phyloP scores from a whole-genome alignment of 345 rosid species.

The Acer campestre region DNA sequence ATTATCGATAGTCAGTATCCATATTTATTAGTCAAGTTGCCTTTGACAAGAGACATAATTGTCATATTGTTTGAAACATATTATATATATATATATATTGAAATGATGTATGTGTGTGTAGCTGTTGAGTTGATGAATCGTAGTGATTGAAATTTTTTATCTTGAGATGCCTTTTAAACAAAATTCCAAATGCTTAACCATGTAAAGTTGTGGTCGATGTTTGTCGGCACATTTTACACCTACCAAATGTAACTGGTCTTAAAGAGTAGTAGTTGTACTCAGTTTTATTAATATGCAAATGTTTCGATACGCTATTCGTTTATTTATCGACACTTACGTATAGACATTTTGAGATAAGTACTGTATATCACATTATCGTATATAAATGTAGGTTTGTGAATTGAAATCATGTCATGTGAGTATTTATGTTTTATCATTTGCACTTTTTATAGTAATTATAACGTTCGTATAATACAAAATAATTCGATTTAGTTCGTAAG shows the following conservation, averaged over 20 bases:
- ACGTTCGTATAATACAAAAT: no score
- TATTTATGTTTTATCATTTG: no score
- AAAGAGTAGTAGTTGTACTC: not conserved
- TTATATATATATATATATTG: not conserved
- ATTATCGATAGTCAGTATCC: not conserved
- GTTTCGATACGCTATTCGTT: not conserved
- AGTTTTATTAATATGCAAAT: not conserved
- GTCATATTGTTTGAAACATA: not conserved
- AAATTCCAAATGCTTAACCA: conserved; percentile 29
- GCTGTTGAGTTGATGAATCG: not conserved
- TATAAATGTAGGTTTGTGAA: no score
- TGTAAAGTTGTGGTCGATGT: not conserved
- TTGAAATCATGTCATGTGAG: no score
- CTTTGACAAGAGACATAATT: not conserved
- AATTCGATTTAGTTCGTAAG: no score
- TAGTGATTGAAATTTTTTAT: conserved; percentile 19
- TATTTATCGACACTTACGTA: not conserved
- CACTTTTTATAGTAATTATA: no score
- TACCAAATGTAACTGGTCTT: not conserved
- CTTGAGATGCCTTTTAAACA: conserved; percentile 29
- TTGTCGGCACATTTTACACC: conserved; percentile 16
- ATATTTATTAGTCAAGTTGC: not conserved
- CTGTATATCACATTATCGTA: not conserved
- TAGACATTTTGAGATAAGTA: not conserved
- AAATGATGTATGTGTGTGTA: not conserved